A percentile compares a stretch with the other conserved stretches of the same genome.
Evolutionary conservation across 345 rosid species (phyloP).

Genomic region (Eutrema heterophyllum): DNA sequence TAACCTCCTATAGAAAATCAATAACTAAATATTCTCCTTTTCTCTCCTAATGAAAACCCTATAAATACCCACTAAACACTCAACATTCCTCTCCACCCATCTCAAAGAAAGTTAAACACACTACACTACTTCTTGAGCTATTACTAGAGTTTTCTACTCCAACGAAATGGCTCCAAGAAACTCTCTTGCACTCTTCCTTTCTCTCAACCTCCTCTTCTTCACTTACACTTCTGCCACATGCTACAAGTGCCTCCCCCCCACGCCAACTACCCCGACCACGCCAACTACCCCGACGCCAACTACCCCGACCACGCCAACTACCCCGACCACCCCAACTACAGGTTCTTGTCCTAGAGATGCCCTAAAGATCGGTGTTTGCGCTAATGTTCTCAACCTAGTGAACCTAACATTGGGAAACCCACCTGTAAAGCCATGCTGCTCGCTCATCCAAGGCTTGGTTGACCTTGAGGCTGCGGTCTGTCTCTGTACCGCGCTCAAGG

Average conservation of each 20-base stretch:
- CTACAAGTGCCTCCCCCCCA: constrained; percentile 37
- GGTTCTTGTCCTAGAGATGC: constrained; percentile 37
- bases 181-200: constrained; percentile 48
- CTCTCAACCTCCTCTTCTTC: constrained; percentile 48
- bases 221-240: constrained; percentile 43
- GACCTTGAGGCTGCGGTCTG: constrained; percentile 52
- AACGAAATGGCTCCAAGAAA: constrained; percentile 42
- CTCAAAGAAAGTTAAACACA: background rate
- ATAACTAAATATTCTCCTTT: background rate
- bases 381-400: constrained; percentile 32
- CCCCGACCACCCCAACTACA: background rate
- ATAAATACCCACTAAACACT: constrained; percentile 20
- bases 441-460: constrained; percentile 36
- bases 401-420: constrained; percentile 34
- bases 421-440: constrained; percentile 38
- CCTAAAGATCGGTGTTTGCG: constrained; percentile 37
- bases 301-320: background rate
- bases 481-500: constrained; percentile 45
- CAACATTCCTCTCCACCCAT: constrained; percentile 1
- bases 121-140: background rate
- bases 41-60: background rate
- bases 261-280: background rate
- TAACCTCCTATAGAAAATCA: background rate
- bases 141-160: background rate
- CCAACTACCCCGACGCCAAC: background rate